Evolutionary conservation across 148 eudicot genomes (phyloP).

Genomic region (Cornus suecica): DNA sequence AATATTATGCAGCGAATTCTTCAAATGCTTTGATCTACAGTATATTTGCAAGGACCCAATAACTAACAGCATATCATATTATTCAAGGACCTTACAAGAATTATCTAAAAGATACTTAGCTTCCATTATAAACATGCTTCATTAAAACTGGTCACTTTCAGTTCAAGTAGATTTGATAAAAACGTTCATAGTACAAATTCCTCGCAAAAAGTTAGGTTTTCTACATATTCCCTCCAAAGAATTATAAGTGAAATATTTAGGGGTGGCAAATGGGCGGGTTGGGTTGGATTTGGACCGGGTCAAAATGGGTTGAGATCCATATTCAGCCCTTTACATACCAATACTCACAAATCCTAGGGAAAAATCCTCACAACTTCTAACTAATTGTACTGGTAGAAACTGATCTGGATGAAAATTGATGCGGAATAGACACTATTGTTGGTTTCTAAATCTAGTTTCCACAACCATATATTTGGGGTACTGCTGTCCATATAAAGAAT

Average conservation of each 20-base stretch:
- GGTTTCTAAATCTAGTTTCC: no score
- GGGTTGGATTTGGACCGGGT: no score
- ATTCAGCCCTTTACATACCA: no score
- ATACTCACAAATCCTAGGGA: no score
- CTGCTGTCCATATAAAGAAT: no score
- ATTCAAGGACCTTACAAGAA: neutral
- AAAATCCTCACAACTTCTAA: no score
- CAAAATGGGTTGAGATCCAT: no score
- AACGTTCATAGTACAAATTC: neutral
- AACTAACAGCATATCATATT: neutral
- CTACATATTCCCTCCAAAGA: neutral
- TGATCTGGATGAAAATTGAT: no score
- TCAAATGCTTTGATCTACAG: neutral
- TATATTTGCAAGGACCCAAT: neutral
- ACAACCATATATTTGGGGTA: no score
- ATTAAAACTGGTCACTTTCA: conserved; percentile 2
- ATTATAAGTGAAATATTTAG: neutral
- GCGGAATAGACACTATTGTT: no score
- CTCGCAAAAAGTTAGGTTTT: neutral
- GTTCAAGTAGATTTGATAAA: conserved; percentile 5
- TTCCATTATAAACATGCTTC: neutral
- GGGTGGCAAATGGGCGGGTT: no score
- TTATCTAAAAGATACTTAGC: neutral
- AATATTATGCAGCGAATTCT: neutral
- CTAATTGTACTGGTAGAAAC: no score